Conservation (phyloP, 331 rosid species). For the Ulmus americana region DNA sequence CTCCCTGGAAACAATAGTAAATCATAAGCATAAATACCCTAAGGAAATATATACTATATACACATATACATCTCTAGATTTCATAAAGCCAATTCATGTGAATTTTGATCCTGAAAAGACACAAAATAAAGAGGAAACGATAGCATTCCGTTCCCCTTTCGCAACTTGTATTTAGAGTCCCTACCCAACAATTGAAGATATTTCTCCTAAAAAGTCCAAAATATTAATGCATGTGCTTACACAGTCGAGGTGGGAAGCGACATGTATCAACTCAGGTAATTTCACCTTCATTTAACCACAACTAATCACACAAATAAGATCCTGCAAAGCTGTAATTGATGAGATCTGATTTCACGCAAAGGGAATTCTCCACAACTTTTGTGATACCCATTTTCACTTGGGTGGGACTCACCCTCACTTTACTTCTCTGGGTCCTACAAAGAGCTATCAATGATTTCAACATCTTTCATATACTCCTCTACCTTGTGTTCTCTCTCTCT, state of each 20-base stretch:
- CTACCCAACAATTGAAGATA: not conserved
- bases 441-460: not conserved
- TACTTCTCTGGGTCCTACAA: not conserved
- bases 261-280: not conserved
- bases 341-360: not conserved
- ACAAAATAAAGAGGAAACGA: not conserved
- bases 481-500: not conserved
- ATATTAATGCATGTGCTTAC: not conserved
- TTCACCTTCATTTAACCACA: not conserved
- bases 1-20: slow-evolving; percentile 40
- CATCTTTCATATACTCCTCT: not conserved
- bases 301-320: not conserved
- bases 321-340: not conserved
- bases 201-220: not conserved
- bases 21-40: not conserved
- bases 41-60: not conserved
- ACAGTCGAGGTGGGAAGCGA: not conserved
- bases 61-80: too few relatives aligned
- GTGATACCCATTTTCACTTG: not conserved
- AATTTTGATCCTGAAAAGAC: not conserved
- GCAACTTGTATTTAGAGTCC: not conserved
- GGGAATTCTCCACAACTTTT: not conserved
- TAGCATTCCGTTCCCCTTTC: not conserved
- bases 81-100: not conserved
- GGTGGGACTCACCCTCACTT: not conserved